phyloP scores from a whole-genome alignment of 23 red algal genomes.

The Gracilaria vermiculophylla region DNA sequence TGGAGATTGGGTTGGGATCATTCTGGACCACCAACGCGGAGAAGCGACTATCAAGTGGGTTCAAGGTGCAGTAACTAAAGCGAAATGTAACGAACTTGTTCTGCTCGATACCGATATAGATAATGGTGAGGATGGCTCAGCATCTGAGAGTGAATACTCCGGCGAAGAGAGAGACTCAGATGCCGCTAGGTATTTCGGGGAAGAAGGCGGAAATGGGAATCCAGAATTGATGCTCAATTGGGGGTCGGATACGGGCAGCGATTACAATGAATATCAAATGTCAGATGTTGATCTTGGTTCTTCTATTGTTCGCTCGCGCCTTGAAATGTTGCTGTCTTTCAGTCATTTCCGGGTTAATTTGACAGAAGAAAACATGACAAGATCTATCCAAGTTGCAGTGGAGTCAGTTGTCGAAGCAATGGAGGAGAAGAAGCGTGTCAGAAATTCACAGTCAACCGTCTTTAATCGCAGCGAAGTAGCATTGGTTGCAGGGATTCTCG shows the following conservation, averaged over 20 bases:
- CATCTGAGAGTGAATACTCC: slow-evolving; percentile 1
- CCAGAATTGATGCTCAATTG: slow-evolving; percentile 10
- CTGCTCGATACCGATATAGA: slow-evolving; percentile 16
- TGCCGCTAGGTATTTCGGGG: neutral
- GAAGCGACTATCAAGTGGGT: slow-evolving; percentile 39
- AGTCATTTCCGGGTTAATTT: neutral
- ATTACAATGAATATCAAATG: neutral
- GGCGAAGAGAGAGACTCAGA: neutral
- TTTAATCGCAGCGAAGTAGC: neutral
- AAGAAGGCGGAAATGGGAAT: neutral
- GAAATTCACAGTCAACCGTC: too few species aligned
- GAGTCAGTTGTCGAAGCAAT: neutral
- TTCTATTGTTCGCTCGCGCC: neutral
- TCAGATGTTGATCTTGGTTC: neutral
- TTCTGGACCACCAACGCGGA: slow-evolving; percentile 18
- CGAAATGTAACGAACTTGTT: slow-evolving; percentile 2
- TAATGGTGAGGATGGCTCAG: neutral
- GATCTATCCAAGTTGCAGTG: neutral
- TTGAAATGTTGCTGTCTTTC: neutral
- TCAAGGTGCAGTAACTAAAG: neutral
- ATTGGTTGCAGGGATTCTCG: neutral
- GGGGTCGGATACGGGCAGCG: slow-evolving; percentile 15
- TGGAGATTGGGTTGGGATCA: slow-evolving; percentile 53
- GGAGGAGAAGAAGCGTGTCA: neutral
- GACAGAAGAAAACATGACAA: neutral